Conservation (phyloP, 164 flowering plant genomes). For the Piper betle region DNA sequence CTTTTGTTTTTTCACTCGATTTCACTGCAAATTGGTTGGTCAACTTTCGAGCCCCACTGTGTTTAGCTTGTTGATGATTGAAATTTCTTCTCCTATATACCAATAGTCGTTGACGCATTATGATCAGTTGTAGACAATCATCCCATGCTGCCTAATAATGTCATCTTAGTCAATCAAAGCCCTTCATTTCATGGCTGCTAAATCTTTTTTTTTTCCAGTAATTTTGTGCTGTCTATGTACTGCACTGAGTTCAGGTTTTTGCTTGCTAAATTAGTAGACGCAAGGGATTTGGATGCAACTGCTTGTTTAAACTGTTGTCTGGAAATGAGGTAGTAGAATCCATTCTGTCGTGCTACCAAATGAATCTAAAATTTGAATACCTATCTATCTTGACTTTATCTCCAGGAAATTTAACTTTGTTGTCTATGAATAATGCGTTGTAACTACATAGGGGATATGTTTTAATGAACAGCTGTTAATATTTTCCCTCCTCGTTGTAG, state of each 20-base stretch:
- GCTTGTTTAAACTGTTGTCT: too few species aligned
- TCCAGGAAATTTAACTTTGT: background rate
- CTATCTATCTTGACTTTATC: background rate
- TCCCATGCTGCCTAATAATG: background rate
- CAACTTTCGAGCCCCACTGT: background rate
- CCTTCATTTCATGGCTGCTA: too few species aligned
- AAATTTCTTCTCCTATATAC: background rate
- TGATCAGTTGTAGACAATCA: too few species aligned
- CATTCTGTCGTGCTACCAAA: too few species aligned
- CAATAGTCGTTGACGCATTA: too few species aligned
- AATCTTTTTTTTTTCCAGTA: too few species aligned
- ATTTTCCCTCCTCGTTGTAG: conserved; percentile 24
- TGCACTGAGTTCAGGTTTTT: too few species aligned
- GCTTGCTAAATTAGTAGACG: too few species aligned
- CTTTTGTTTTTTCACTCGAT: conserved; percentile 89
- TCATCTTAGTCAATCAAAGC: background rate
- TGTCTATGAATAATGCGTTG: background rate
- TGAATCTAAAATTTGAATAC: too few species aligned
- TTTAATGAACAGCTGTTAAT: background rate
- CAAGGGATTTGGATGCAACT: too few species aligned
- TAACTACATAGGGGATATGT: background rate
- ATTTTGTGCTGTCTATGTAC: too few species aligned
- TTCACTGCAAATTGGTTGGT: conserved; percentile 60
- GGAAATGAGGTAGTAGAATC: too few species aligned
- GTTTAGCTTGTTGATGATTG: background rate